Conservation (phyloP, 2,329 filamentous ascomycete species). For the Fusarium verrucosum region DNA sequence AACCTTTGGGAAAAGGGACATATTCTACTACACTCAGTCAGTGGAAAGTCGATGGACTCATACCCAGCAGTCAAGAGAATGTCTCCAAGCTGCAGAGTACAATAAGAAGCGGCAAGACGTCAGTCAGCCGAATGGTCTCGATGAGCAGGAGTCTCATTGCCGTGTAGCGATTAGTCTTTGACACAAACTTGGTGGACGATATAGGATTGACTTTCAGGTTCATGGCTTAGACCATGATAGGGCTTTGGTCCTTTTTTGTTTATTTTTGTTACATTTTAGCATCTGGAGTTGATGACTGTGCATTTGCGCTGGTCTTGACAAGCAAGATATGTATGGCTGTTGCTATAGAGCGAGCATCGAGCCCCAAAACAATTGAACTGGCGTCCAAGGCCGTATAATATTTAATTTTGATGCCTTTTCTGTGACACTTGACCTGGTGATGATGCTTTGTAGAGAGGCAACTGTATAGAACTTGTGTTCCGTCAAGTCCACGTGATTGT, state of each 20-base stretch:
- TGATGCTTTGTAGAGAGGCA: too few species aligned
- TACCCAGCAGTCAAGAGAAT: not conserved
- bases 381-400: conserved; percentile 18
- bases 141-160: conserved; percentile 19
- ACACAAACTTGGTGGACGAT: not conserved
- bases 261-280: conserved; percentile 21
- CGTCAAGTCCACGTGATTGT: not conserved
- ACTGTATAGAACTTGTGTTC: not conserved
- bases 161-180: conserved; percentile 20
- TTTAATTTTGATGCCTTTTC: not conserved
- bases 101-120: conserved; percentile 1
- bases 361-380: conserved; percentile 32
- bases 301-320: conserved; percentile 8
- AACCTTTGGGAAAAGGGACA: not conserved
- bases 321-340: conserved; percentile 15
- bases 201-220: conserved; percentile 1
- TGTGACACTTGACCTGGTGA: not conserved
- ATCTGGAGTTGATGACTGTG: conserved; percentile 10
- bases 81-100: conserved; percentile 4
- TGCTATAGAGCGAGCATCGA: conserved; percentile 36
- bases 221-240: not conserved
- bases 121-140: conserved; percentile 19
- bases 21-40: not conserved
- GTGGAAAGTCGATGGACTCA: not conserved
- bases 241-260: conserved; percentile 7